Conservation (phyloP, 179 eudicot genomes). For the Patellifolia procumbens region DNA sequence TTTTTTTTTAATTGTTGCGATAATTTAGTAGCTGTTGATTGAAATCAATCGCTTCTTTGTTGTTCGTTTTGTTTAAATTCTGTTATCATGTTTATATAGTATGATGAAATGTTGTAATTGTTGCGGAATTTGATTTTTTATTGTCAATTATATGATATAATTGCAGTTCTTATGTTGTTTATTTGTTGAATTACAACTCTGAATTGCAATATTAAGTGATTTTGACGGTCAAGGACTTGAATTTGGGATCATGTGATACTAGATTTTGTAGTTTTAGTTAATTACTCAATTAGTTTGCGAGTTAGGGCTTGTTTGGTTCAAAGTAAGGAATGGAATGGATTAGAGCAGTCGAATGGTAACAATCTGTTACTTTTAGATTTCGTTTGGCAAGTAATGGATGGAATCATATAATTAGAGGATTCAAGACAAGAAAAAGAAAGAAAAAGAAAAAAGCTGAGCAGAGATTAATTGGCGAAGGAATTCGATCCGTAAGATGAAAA, state of each 20-base stretch:
- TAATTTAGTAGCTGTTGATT: background rate
- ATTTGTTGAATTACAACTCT: background rate
- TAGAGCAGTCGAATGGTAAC: too few species aligned
- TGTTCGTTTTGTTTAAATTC: background rate
- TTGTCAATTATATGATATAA: background rate
- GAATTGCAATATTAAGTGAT: background rate
- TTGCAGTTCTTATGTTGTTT: background rate
- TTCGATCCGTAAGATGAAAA: too few species aligned
- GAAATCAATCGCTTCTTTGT: background rate
- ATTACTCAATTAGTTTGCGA: background rate
- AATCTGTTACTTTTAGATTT: too few species aligned
- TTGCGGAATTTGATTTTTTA: background rate
- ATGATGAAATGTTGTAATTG: background rate
- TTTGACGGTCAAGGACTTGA: background rate
- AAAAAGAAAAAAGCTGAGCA: too few species aligned
- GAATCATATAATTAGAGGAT: too few species aligned
- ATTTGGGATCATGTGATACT: background rate
- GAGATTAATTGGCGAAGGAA: too few species aligned
- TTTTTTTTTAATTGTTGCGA: background rate
- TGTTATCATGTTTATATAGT: background rate
- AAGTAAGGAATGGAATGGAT: too few species aligned
- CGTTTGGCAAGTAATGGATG: too few species aligned
- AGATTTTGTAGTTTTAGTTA: background rate
- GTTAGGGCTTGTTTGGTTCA: too few species aligned
- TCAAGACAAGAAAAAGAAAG: too few species aligned